Percentiles rank a stretch among this genome's conserved stretches.
Conservation (phyloP, 129 eudicot genomes). For the Chrysanthemum seticuspe region DNA sequence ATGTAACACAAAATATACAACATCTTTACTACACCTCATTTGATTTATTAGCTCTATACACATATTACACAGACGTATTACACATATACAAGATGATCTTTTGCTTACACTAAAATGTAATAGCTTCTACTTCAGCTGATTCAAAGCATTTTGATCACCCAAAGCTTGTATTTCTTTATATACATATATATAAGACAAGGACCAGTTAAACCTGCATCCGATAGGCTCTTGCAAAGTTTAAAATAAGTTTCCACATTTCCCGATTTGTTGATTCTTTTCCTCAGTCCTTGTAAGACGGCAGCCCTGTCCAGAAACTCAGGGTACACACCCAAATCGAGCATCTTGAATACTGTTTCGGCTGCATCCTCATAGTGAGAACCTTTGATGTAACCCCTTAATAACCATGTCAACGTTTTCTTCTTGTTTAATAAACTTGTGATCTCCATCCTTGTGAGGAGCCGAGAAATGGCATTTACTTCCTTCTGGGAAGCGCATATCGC, state of each 20-base stretch:
- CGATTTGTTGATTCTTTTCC: slow-evolving; percentile 53
- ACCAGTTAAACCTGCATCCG: slow-evolving; percentile 73
- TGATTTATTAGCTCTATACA: slow-evolving; percentile 34
- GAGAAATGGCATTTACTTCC: slow-evolving; percentile 43
- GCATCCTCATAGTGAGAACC: slow-evolving; percentile 77
- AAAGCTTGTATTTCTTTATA: slow-evolving; percentile 66
- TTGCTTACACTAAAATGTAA: slow-evolving; percentile 3
- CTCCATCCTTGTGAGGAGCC: slow-evolving; percentile 73
- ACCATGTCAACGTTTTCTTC: slow-evolving; percentile 76
- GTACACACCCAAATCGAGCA: slow-evolving; percentile 69
- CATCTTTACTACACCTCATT: slow-evolving; percentile 27
- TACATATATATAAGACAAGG: slow-evolving; percentile 76
- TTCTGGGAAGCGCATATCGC: slow-evolving; percentile 91
- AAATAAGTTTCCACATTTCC: slow-evolving; percentile 67
- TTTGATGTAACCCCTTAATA: slow-evolving; percentile 84
- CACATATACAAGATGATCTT: slow-evolving; percentile 21
- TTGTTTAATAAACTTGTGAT: slow-evolving; percentile 46
- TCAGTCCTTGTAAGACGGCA: slow-evolving; percentile 78
- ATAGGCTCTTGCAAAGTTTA: slow-evolving; percentile 66
- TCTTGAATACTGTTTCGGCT: slow-evolving; percentile 70
- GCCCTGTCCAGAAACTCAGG: slow-evolving; percentile 76
- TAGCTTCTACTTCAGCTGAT: neutral
- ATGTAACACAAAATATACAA: slow-evolving; percentile 22
- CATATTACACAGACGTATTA: slow-evolving; percentile 24
- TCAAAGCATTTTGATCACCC: slow-evolving; percentile 78